Conservation (phyloP, 495 filamentous ascomycete genomes). For the Bryoglossum gracile region DNA sequence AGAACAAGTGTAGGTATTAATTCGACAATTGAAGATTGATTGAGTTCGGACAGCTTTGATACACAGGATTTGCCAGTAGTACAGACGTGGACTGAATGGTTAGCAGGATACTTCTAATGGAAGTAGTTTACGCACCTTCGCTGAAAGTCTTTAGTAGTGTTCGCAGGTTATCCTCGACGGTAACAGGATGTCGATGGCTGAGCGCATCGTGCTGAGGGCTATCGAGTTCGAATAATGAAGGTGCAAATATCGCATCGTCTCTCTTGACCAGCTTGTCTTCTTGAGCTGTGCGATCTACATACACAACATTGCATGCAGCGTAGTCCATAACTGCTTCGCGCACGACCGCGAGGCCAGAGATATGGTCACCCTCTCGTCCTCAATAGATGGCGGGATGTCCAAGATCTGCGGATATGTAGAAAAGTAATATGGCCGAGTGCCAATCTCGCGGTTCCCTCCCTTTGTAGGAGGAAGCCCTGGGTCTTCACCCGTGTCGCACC, state of each 20-base stretch:
- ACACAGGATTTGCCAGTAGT: constrained; percentile 63
- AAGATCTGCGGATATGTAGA: background rate
- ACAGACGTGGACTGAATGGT: constrained; percentile 62
- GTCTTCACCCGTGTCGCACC: constrained; percentile 13
- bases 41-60: constrained; percentile 58
- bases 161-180: constrained; percentile 39
- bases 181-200: background rate
- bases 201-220: constrained; percentile 22
- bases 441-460: constrained; percentile 2
- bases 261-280: constrained; percentile 53
- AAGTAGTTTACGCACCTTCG: constrained; percentile 32
- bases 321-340: constrained; percentile 49
- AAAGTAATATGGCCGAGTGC: background rate
- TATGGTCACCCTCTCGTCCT: constrained; percentile 8
- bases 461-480: no score
- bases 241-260: constrained; percentile 18
- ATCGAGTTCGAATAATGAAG: background rate
- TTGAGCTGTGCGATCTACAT: constrained; percentile 68
- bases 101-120: constrained; percentile 1
- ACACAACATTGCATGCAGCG: constrained; percentile 70
- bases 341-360: constrained; percentile 14
- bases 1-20: constrained; percentile 69
- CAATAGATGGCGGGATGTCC: background rate
- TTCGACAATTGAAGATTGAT: constrained; percentile 52
- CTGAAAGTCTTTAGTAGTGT: constrained; percentile 42